Evolutionary conservation across 2,329 filamentous ascomycete species (phyloP).

Genomic region (Hypoxylon sp.): DNA sequence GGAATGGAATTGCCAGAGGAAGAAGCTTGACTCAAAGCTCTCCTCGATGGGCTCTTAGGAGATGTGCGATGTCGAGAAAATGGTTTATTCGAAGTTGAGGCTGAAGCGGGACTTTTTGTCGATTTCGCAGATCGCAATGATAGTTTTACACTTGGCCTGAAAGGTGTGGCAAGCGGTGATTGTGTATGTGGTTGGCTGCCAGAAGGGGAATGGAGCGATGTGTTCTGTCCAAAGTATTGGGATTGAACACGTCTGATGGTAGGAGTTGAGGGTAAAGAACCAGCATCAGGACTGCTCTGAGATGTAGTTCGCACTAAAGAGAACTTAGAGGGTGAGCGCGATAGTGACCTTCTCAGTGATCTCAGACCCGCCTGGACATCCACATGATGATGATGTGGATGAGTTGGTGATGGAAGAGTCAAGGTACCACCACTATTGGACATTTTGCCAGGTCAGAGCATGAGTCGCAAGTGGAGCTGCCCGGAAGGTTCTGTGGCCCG

Average conservation of each 20-base stretch:
- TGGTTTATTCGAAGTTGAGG: constrained; percentile 66
- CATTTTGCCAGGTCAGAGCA: constrained; percentile 43
- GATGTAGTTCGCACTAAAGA: constrained; percentile 69
- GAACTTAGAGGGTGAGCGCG: constrained; percentile 94
- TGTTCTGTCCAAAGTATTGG: constrained; percentile 67
- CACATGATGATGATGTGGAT: constrained; percentile 84
- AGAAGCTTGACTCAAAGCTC: constrained; percentile 78
- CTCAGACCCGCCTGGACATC: constrained; percentile 84
- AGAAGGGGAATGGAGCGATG: constrained; percentile 52
- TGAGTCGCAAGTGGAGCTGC: background rate
- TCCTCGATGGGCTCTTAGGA: constrained; percentile 82
- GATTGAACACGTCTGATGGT: constrained; percentile 57
- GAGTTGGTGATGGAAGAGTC: constrained; percentile 88
- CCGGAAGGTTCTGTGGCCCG: constrained; percentile 17
- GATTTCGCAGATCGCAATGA: constrained; percentile 75
- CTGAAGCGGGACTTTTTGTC: constrained; percentile 60
- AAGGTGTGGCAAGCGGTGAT: constrained; percentile 73
- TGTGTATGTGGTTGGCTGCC: constrained; percentile 54
- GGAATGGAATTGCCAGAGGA: constrained; percentile 79
- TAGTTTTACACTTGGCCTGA: constrained; percentile 76
- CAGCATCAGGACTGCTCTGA: constrained; percentile 60
- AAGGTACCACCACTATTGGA: constrained; percentile 73
- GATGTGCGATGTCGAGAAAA: constrained; percentile 77
- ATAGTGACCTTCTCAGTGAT: constrained; percentile 88
- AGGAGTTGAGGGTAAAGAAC: constrained; percentile 68